Evolutionary conservation across 768 basidiomycete species (phyloP), one percentile per base, ranked within the genome.

Genomic region (Ramaria sp.): DNA sequence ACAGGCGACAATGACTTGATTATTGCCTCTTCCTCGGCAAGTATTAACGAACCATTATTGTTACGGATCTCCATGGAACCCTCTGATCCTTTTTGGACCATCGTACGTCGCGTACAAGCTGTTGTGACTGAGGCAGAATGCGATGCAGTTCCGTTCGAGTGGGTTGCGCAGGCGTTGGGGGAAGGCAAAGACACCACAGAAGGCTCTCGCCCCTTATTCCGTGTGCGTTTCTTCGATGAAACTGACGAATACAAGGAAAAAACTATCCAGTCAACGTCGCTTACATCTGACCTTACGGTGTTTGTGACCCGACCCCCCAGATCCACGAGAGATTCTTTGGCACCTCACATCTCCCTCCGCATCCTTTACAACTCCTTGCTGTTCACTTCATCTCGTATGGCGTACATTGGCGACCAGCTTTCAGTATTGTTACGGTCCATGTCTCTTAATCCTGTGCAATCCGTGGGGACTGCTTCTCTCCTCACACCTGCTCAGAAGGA

Each of bases 211-310:
- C 86, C 86, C 3, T 74, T 97, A 25, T 97, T 96, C 71, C 81
- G 93, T 49, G 92, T 96, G 39, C 83, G 93, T n/a, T 96, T 97
- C 74, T 92, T 96, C 66, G 93, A 97, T 63, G 88, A 88, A 66
- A 93, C 85, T 1, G 88, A 90, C 60, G 69, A 79, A 36, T 79
- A 76, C 39, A 82, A 75, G 47, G 85, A 82, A 55, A 76, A 77
- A 56, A 93, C 90, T 62, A 80, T 94, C 56, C 76, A 78, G 24
- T 80, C 81, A 0, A 93, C 94, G 0, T 83, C 81, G 58, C 71
- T 88, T 56, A 90, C 88, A 5, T 87, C 93, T n/a, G 94, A 97
- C 66, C 75, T 97, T 57, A 96, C 93, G 16, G 71, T 98, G 60
- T 94, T 92, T 67, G 79, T 97, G 42, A 85, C 83, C 5, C 76